These are phyloP conservation scores for Malassezia furfur DNA, from an alignment of 1,284 basidiomycete genomes.

Conservation along the genomic window DNA sequence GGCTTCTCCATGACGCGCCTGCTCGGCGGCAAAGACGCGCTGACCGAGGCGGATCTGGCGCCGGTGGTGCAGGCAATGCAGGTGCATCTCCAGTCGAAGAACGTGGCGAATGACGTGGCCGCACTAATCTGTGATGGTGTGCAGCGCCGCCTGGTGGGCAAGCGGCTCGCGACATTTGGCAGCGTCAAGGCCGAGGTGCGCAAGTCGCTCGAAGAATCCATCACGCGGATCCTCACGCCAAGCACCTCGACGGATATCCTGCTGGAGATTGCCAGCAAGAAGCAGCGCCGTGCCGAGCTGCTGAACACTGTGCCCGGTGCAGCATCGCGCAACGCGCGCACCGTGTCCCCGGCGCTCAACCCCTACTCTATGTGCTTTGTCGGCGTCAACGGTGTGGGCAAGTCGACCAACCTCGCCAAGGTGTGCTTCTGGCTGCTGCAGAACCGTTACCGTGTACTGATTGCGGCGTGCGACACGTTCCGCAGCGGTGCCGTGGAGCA, in stretches of 20 bases:
- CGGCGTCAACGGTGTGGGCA: constrained; percentile 98
- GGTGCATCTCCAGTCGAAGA: constrained; percentile 95
- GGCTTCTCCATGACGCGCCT: constrained; percentile 53
- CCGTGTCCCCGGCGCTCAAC: constrained; percentile 58
- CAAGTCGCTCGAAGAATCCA: constrained; percentile 68
- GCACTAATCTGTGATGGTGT: constrained; percentile 90
- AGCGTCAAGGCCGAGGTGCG: constrained; percentile 72
- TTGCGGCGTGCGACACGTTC: constrained; percentile 98
- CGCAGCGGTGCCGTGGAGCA: constrained; percentile 96
- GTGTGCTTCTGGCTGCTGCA: constrained; percentile 99
- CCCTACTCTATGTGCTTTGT: constrained; percentile 94
- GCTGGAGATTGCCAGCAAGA: constrained; percentile 57
- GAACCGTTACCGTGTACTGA: constrained; percentile 82
- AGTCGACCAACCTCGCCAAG: constrained; percentile 95
- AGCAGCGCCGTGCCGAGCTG: constrained; percentile 26
- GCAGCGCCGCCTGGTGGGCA: constrained; percentile 75
- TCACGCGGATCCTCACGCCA: constrained; percentile 89
- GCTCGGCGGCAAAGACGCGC: constrained; percentile 58
- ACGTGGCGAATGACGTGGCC: constrained; percentile 89
- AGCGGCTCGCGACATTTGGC: constrained; percentile 50
- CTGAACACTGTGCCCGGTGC: constrained; percentile 22
- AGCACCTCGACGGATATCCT: constrained; percentile 92
- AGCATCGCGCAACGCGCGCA: constrained; percentile 34
- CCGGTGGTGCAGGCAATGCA: constrained; percentile 90
- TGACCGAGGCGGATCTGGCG: constrained; percentile 72